Evolutionary conservation across 1,139 yeast species (phyloP).

Genomic region (Taphrina communis): DNA sequence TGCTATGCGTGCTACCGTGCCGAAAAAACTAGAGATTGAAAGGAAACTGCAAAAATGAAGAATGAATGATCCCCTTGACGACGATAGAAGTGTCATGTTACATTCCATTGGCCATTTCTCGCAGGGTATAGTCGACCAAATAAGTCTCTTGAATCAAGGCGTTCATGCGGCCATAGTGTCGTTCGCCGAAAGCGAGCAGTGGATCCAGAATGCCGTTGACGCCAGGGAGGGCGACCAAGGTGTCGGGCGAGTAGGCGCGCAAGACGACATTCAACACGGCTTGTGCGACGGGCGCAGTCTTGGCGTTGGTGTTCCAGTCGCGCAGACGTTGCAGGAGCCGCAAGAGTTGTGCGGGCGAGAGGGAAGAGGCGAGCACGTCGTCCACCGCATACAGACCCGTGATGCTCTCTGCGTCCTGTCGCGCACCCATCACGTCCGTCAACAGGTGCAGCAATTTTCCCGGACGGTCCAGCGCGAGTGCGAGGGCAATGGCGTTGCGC

Average conservation of each 20-base stretch:
- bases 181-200: slow-evolving; percentile 81
- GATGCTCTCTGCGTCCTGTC: slow-evolving; percentile 57
- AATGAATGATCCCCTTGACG: too few relatives aligned
- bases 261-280: slow-evolving; percentile 70
- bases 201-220: slow-evolving; percentile 72
- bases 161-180: slow-evolving; percentile 79
- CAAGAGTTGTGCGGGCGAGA: slow-evolving; percentile 66
- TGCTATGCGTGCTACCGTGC: too few relatives aligned
- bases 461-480: slow-evolving; percentile 84
- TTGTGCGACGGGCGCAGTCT: slow-evolving; percentile 80
- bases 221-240: slow-evolving; percentile 69
- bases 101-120: slow-evolving; percentile 56
- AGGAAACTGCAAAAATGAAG: not conserved
- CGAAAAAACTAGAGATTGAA: too few relatives aligned
- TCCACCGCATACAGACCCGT: slow-evolving; percentile 72
- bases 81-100: not conserved
- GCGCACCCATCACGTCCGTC: slow-evolving; percentile 57
- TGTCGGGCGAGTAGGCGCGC: slow-evolving; percentile 60
- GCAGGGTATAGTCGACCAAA: slow-evolving; percentile 80
- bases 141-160: slow-evolving; percentile 83
- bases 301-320: slow-evolving; percentile 93
- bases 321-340: slow-evolving; percentile 73
- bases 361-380: slow-evolving; percentile 59
- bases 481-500: slow-evolving; percentile 85
- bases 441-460: slow-evolving; percentile 78